A percentile compares a stretch with the other conserved stretches of the same genome.
phyloP scores from a whole-genome alignment of 352 stramenopile species.

The Globisporangium viniferum region DNA sequence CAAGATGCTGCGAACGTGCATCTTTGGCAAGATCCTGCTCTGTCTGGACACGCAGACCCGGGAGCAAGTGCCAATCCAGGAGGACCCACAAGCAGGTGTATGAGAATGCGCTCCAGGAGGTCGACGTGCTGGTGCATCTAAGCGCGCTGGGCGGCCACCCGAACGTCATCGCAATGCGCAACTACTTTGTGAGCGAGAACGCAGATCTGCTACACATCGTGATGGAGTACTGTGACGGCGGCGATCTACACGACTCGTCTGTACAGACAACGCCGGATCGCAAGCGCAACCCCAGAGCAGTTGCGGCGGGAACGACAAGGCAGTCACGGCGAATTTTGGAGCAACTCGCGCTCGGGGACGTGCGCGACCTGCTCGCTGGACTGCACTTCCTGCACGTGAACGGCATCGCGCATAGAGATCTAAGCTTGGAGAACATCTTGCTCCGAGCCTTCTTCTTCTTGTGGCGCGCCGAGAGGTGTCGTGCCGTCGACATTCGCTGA shows the following conservation, averaged over 20 bases:
- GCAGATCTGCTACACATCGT: slow-evolving; percentile 56
- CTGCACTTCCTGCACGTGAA: slow-evolving; percentile 61
- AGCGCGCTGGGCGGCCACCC: slow-evolving; percentile 51
- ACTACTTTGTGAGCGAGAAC: slow-evolving; percentile 57
- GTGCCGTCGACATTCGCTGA: neutral
- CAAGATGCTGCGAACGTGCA: slow-evolving; percentile 34
- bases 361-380: slow-evolving; percentile 66
- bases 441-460: slow-evolving; percentile 25
- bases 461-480: too few relatives aligned
- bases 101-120: slow-evolving; percentile 66
- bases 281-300: slow-evolving; percentile 3
- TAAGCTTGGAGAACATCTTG: slow-evolving; percentile 98
- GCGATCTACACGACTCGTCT: slow-evolving; percentile 65
- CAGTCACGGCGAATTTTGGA: slow-evolving; percentile 33
- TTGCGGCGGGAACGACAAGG: neutral
- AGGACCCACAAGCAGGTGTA: slow-evolving; percentile 54
- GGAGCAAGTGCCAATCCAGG: too few relatives aligned
- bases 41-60: slow-evolving; percentile 51
- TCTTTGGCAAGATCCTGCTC: slow-evolving; percentile 73
- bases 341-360: slow-evolving; percentile 40
- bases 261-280: slow-evolving; percentile 12
- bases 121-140: slow-evolving; percentile 61
- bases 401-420: slow-evolving; percentile 90
- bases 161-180: slow-evolving; percentile 69
- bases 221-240: slow-evolving; percentile 73